Evolutionary conservation across 2,329 filamentous ascomycete genomes (phyloP).

Genomic region (Taxawa tesnikishii): DNA sequence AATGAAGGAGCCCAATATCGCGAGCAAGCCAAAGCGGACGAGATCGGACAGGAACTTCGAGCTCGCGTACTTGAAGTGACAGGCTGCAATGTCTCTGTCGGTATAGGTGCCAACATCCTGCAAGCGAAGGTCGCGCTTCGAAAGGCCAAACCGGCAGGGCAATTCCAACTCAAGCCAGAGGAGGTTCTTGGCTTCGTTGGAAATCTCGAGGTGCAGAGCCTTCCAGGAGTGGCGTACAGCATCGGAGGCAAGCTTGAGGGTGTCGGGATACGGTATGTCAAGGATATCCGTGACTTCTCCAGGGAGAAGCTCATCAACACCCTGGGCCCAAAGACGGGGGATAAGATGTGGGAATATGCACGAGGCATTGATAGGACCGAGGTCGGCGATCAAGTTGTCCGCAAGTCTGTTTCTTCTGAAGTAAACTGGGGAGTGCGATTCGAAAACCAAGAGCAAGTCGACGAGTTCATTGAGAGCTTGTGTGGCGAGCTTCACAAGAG

Average conservation of each 20-base stretch:
- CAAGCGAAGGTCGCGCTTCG: conserved; percentile 83
- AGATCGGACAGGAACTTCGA: conserved; percentile 56
- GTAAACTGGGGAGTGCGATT: conserved; percentile 98
- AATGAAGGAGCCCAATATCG: conserved; percentile 59
- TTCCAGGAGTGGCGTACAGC: conserved; percentile 88
- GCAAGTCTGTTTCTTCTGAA: conserved; percentile 93
- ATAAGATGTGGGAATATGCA: conserved; percentile 81
- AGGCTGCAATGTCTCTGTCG: conserved; percentile 79
- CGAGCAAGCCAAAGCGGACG: conserved; percentile 68
- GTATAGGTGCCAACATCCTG: conserved; percentile 82
- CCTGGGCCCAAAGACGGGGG: conserved; percentile 84
- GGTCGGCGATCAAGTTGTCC: conserved; percentile 71
- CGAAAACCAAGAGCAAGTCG: conserved; percentile 79
- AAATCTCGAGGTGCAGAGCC: conserved; percentile 61
- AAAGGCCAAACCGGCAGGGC: conserved; percentile 88
- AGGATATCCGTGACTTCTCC: conserved; percentile 65
- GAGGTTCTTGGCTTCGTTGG: conserved; percentile 66
- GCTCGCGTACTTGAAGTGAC: conserved; percentile 61
- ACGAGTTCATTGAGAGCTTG: conserved; percentile 78
- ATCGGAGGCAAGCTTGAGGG: conserved; percentile 81
- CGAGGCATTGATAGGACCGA: conserved; percentile 76
- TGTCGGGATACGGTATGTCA: conserved; percentile 68
- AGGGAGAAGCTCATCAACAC: conserved; percentile 62
- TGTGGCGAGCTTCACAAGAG: conserved; percentile 75
- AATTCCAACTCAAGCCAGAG: conserved; percentile 76